phyloP scores from a whole-genome alignment of 1,139 yeast genomes.

The Geotrichum bryndzae region DNA sequence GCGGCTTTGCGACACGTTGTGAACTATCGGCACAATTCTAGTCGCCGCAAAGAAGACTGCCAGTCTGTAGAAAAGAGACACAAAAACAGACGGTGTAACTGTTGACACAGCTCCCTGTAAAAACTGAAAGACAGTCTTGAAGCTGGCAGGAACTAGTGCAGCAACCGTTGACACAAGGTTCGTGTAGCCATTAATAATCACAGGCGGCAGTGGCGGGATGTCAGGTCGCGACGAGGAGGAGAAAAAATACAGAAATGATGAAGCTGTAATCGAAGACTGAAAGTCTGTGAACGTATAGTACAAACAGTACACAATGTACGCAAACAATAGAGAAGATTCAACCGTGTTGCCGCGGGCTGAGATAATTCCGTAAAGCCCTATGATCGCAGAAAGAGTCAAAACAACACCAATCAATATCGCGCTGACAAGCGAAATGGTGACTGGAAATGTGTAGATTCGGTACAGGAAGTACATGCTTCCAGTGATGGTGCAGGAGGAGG shows the following conservation, averaged over 20 bases:
- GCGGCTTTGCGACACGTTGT: conserved; percentile 16
- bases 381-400: conserved; percentile 65
- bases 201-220: conserved; percentile 36
- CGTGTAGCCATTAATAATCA: conserved; percentile 36
- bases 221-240: conserved; percentile 22
- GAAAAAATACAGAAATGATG: conserved; percentile 27
- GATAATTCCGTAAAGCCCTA: conserved; percentile 78
- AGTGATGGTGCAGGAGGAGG: conserved; percentile 71
- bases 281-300: conserved; percentile 86
- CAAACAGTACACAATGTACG: conserved; percentile 86
- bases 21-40: conserved; percentile 66
- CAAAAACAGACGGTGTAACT: conserved; percentile 72
- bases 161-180: conserved; percentile 41
- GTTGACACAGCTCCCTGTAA: conserved; percentile 63
- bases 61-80: conserved; percentile 78
- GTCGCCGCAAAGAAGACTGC: conserved; percentile 91
- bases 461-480: conserved; percentile 72
- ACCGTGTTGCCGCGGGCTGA: conserved; percentile 81
- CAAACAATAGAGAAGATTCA: conserved; percentile 79
- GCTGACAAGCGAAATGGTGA: conserved; percentile 56
- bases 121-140: conserved; percentile 62
- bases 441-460: conserved; percentile 75
- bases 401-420: conserved; percentile 85
- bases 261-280: conserved; percentile 31
- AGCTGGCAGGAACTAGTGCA: conserved; percentile 43